Percentiles rank a stretch among this genome's conserved stretches.
Conservation (phyloP, 352 stramenopile genomes). For the Halophytophthora batemanensis region DNA sequence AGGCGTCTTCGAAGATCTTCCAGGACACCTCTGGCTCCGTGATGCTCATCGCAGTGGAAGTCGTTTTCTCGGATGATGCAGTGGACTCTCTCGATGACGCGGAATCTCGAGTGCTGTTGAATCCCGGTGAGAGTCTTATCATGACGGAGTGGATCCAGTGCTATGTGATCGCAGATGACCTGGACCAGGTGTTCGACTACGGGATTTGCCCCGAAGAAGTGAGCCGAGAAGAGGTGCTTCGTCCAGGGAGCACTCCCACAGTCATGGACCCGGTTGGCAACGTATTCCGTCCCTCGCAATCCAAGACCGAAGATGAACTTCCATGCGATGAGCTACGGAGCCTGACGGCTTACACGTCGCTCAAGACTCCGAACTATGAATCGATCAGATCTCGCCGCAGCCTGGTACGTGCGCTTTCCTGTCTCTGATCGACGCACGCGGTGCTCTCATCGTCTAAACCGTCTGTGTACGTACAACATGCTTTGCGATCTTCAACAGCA, state of each 20-base stretch:
- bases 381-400: conserved; percentile 22
- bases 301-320: conserved; percentile 21
- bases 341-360: conserved; percentile 45
- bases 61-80: conserved; percentile 53
- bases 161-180: conserved; percentile 84
- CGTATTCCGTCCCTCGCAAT: conserved; percentile 47
- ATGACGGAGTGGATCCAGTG: conserved; percentile 79
- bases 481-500: conserved; percentile 17
- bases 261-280: conserved; percentile 51
- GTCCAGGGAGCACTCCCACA: conserved; percentile 21
- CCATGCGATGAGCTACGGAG: conserved; percentile 39
- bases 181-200: conserved; percentile 59
- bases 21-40: conserved; percentile 60
- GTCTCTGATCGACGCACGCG: background rate
- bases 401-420: conserved; percentile 18
- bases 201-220: conserved; percentile 52
- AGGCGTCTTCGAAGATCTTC: conserved; percentile 60
- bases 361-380: conserved; percentile 42
- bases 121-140: conserved; percentile 67
- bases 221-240: conserved; percentile 39
- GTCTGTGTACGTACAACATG: background rate
- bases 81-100: conserved; percentile 16
- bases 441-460: background rate
- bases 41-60: conserved; percentile 77
- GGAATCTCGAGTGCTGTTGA: conserved; percentile 73